Evolutionary conservation across 2,329 filamentous ascomycete genomes (phyloP).

Genomic region (Xylariaceae sp.): DNA sequence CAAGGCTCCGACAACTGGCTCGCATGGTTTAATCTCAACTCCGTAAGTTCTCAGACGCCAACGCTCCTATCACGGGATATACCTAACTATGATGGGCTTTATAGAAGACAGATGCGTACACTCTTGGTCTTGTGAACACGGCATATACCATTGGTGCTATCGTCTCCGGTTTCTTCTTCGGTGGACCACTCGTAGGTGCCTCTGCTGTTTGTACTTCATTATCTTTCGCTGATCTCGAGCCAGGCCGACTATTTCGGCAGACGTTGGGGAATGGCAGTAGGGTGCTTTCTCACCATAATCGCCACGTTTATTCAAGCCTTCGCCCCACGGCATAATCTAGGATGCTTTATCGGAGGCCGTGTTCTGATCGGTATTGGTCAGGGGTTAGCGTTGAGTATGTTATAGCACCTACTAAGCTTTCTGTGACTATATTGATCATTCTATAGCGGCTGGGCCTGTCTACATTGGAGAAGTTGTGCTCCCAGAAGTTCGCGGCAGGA

Average conservation of each 20-base stretch:
- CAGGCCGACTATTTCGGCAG: conserved; percentile 65
- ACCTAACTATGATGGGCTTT: conserved; percentile 2
- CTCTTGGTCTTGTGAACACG: conserved; percentile 65
- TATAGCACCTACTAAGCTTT: background rate
- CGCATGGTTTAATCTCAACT: conserved; percentile 62
- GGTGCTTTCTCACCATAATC: conserved; percentile 68
- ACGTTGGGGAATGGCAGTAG: conserved; percentile 68
- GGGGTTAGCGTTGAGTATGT: conserved; percentile 65
- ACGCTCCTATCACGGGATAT: background rate
- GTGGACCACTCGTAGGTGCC: conserved; percentile 60
- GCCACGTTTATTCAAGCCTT: conserved; percentile 74
- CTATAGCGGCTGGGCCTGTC: conserved; percentile 66
- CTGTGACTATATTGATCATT: conserved; percentile 13
- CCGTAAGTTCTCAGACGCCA: conserved; percentile 32
- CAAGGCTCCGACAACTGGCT: conserved; percentile 72
- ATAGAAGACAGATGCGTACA: conserved; percentile 49
- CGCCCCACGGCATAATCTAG: conserved; percentile 64
- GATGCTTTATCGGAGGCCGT: conserved; percentile 71
- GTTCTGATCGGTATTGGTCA: conserved; percentile 74
- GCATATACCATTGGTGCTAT: conserved; percentile 75
- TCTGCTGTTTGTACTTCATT: background rate
- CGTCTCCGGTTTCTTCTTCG: conserved; percentile 71
- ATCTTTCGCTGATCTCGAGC: background rate
- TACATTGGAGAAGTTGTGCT: conserved; percentile 74
- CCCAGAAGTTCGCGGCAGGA: conserved; percentile 66